These are phyloP conservation scores for Pyrenochaeta sp. DNA, from an alignment of 2,329 filamentous ascomycete genomes.

Conservation along the genomic window DNA sequence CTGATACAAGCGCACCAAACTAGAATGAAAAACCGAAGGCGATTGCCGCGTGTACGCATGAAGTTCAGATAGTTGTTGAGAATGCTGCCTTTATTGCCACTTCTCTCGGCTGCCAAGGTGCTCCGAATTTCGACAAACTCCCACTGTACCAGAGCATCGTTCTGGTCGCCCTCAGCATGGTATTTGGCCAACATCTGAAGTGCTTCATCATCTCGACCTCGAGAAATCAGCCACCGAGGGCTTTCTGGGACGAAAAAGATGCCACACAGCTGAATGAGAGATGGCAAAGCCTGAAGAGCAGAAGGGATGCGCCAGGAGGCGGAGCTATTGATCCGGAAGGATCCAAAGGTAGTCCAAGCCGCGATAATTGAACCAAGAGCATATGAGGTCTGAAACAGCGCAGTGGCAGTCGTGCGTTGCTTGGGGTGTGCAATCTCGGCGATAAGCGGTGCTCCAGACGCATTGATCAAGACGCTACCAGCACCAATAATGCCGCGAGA, in stretches of 20 bases:
- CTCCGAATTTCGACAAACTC: background rate
- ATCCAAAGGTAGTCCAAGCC: conserved; percentile 29
- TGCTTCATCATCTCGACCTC: conserved; percentile 52
- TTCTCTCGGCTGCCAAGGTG: conserved; percentile 11
- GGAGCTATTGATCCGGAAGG: conserved; percentile 45
- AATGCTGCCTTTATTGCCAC: background rate
- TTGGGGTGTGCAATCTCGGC: conserved; percentile 67
- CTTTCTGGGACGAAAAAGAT: conserved; percentile 8
- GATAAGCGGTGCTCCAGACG: conserved; percentile 61
- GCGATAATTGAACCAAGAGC: conserved; percentile 34
- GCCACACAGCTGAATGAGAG: conserved; percentile 53
- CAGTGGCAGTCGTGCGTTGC: conserved; percentile 64
- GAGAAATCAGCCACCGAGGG: conserved; percentile 59
- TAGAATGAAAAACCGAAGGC: conserved; percentile 22
- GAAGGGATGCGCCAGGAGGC: conserved; percentile 64
- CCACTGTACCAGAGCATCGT: background rate
- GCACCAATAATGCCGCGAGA: conserved; percentile 47
- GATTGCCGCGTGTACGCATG: conserved; percentile 23
- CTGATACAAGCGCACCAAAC: conserved; percentile 20
- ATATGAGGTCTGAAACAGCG: conserved; percentile 42
- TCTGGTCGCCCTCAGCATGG: conserved; percentile 3
- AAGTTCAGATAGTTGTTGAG: conserved; percentile 13
- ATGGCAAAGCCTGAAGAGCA: conserved; percentile 59
- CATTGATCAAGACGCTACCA: conserved; percentile 60
- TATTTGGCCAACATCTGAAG: conserved; percentile 10